Evolutionary conservation across 2,329 filamentous ascomycete species (phyloP).

Genomic region (Bipolaris oryzae): DNA sequence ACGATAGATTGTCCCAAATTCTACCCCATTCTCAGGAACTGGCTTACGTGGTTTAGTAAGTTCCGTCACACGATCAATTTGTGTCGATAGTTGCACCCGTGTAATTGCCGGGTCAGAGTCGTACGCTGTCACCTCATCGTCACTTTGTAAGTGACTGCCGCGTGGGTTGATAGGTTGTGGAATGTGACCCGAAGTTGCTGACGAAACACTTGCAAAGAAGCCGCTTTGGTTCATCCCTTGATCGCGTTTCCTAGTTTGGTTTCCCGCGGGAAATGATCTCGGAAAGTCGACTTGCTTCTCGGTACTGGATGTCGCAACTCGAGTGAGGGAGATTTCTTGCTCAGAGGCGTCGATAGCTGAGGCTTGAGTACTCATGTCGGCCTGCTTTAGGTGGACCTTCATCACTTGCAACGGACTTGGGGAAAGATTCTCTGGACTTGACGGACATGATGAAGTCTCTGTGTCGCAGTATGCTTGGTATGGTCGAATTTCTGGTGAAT

Average conservation of each 20-base stretch:
- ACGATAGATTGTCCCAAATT: constrained; percentile 7
- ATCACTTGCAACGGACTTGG: constrained; percentile 8
- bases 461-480: constrained; percentile 33
- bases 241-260: constrained; percentile 6
- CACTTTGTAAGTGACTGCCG: constrained; percentile 17
- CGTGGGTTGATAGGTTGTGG: constrained; percentile 22
- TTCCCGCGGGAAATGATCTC: constrained; percentile 2
- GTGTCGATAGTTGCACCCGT: constrained; percentile 21
- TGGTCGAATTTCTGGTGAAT: constrained; percentile 2
- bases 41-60: not conserved
- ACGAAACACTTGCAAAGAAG: not conserved
- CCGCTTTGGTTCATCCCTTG: not conserved
- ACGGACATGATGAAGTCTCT: constrained; percentile 23
- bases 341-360: not conserved
- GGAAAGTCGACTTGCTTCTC: not conserved
- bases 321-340: not conserved
- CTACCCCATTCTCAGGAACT: not conserved
- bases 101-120: constrained; percentile 23
- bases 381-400: not conserved
- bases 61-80: not conserved
- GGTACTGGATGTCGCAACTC: constrained; percentile 1
- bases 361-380: not conserved
- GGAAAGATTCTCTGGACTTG: constrained; percentile 20
- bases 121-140: constrained; percentile 11
- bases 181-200: constrained; percentile 18